phyloP scores from a whole-genome alignment of 139 green algal genomes.

The Chlorella vulgaris region DNA sequence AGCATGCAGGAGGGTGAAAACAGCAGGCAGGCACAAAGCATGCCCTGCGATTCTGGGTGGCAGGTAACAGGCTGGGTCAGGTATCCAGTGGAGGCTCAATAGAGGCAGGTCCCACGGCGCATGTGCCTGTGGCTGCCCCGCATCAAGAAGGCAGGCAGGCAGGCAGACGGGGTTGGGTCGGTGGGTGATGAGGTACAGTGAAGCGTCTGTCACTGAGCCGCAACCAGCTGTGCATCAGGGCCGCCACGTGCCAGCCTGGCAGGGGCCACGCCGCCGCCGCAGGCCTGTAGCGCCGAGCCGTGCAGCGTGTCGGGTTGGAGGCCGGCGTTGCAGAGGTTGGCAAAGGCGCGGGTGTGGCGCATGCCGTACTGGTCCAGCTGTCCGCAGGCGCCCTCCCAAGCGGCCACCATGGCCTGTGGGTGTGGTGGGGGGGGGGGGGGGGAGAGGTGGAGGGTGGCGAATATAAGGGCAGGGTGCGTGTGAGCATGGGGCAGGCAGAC shows the following conservation, averaged over 20 bases:
- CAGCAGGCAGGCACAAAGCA: too few species aligned
- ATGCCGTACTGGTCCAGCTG: constrained; percentile 85
- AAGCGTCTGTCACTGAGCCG: background rate
- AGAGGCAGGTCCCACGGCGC: too few species aligned
- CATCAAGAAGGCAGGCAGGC: too few species aligned
- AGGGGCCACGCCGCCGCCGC: background rate
- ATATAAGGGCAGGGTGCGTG: background rate
- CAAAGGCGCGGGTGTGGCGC: constrained; percentile 78
- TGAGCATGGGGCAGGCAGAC: too few species aligned
- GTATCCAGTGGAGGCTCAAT: too few species aligned
- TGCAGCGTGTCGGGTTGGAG: constrained; percentile 47
- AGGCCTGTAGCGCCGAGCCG: background rate
- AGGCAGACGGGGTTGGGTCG: too few species aligned
- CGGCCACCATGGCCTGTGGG: constrained; percentile 62
- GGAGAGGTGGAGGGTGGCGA: background rate
- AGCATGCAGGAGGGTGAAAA: too few species aligned
- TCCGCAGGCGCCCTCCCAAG: constrained; percentile 66
- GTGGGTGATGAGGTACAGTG: too few species aligned
- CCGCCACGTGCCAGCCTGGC: constrained; percentile 18
- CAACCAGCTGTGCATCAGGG: constrained; percentile 4
- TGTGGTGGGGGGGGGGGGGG: too few species aligned
- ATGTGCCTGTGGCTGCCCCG: too few species aligned
- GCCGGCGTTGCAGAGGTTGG: constrained; percentile 88
- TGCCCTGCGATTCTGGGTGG: too few species aligned
- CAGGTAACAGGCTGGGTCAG: too few species aligned